Percentiles rank a stretch among this genome's conserved stretches.
Evolutionary conservation across 306 rosid genomes (phyloP).

Genomic region (Vigna hirtella): DNA sequence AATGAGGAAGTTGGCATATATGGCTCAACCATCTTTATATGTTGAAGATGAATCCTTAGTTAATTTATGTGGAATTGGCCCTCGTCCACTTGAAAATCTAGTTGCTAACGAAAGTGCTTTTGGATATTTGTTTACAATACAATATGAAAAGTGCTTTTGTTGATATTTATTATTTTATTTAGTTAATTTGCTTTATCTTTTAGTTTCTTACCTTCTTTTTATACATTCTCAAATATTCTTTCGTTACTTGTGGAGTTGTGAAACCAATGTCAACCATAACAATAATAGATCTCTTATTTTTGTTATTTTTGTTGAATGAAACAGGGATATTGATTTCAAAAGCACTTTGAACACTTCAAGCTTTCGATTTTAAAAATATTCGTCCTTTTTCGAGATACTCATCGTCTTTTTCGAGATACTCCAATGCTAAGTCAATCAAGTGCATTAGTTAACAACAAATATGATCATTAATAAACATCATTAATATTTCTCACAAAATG

Average conservation of each 20-base stretch:
- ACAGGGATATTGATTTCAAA: neutral
- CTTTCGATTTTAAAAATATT: too few species aligned
- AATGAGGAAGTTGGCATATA: neutral
- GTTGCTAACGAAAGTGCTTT: constrained; percentile 4
- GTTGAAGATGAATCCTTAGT: neutral
- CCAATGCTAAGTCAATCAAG: too few species aligned
- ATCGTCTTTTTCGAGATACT: too few species aligned
- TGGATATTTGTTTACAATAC: neutral
- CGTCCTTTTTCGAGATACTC: too few species aligned
- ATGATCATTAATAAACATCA: too few species aligned
- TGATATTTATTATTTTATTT: neutral
- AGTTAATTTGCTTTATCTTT: neutral
- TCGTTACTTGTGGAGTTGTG: neutral
- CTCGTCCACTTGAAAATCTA: neutral
- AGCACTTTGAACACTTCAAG: too few species aligned
- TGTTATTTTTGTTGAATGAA: neutral
- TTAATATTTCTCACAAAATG: too few species aligned
- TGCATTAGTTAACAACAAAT: too few species aligned
- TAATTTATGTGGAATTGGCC: neutral
- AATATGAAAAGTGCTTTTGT: neutral
- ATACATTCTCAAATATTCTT: neutral
- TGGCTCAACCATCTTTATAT: neutral
- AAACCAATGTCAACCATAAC: constrained; percentile 2
- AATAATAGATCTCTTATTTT: neutral
- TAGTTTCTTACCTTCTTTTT: neutral